Evolutionary conservation across 257 asterid genomes (phyloP).

Genomic region (Fraxinus anomala): DNA sequence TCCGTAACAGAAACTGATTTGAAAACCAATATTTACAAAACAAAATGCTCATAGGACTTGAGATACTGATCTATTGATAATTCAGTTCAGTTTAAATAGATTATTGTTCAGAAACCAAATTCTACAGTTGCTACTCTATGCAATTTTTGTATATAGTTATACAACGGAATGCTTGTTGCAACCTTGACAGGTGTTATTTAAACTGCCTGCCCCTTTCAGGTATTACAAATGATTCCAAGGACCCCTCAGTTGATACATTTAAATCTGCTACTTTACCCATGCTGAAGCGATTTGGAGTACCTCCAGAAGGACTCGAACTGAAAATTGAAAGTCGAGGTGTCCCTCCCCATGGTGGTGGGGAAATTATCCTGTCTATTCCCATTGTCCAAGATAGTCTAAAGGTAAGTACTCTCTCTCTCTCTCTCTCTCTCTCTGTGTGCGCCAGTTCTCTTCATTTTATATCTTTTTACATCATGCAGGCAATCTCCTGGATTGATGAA

Average conservation of each 20-base stretch:
- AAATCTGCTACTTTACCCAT: conserved; percentile 64
- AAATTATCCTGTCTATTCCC: conserved; percentile 68
- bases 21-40: not conserved
- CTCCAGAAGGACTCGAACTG: conserved; percentile 66
- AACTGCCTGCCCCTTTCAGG: conserved; percentile 42
- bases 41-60: not conserved
- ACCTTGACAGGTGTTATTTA: conserved; percentile 5
- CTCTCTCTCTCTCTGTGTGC: not conserved
- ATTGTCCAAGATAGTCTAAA: conserved; percentile 61
- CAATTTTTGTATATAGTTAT: not conserved
- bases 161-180: not conserved
- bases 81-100: not conserved
- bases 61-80: not conserved
- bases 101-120: not conserved
- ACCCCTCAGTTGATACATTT: conserved; percentile 88
- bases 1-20: not conserved
- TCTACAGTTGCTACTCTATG: not conserved
- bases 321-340: conserved; percentile 84
- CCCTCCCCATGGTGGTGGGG: conserved; percentile 92
- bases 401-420: conserved; percentile 35
- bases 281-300: conserved; percentile 82
- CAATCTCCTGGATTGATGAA: conserved; percentile 81
- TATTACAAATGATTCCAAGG: conserved; percentile 84
- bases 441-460: not conserved
- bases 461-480: conserved; percentile 41